Base-by-base conservation (phyloP, 768 basidiomycete genomes). In the Suillus alpinus region DNA sequence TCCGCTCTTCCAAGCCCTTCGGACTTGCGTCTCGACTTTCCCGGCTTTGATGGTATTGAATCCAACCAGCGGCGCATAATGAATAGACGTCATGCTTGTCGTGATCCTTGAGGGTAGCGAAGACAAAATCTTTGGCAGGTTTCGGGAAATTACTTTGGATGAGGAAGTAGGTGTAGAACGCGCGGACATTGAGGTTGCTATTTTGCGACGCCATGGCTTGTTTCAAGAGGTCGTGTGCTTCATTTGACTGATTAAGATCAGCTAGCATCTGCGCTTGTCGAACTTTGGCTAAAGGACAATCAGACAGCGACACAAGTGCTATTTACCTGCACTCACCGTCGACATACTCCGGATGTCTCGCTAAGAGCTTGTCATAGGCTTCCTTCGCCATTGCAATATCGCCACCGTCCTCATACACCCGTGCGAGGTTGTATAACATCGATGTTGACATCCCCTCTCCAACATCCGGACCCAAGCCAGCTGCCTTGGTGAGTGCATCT, bases 291-390 rank as follows among this genome's bases (percentile, higher is more conserved):
- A 67, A 46, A 56, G 47, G 44, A 44, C 13, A 5, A 44, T 73
- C 34, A 72, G 61, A 41, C 10, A 14, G 58, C 39, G 40, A 46
- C 32, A 7, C 23, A 7, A 43, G 32, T 20, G 56, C 9, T 37
- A 12, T 16, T 37, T 18, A 23, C 8, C 52, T 53, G 57, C 37
- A 78, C 89, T 51, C 65, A 96, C 95, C 96, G 70, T 98, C 96
- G 26, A 95, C 84, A 70, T 96, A 98, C 75, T 98, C 97, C 1
- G 95, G 94, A 79, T 98, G 96, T 57, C 90, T 82, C n/a, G 85
- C 77, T 39, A 98, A 75, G 9, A 98, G 80, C 73, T 94, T 94
- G 52, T 88, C 85, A 67, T 95, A 98, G 1, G 92, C 94, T 65
- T 90, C 92, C 63, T 82, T 87, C 2, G 96, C 95, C 62, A 88